A percentile compares a stretch with the other conserved stretches of the same genome.
Evolutionary conservation across 441 rosid genomes (phyloP).

Genomic region (Populus trichocarpa): DNA sequence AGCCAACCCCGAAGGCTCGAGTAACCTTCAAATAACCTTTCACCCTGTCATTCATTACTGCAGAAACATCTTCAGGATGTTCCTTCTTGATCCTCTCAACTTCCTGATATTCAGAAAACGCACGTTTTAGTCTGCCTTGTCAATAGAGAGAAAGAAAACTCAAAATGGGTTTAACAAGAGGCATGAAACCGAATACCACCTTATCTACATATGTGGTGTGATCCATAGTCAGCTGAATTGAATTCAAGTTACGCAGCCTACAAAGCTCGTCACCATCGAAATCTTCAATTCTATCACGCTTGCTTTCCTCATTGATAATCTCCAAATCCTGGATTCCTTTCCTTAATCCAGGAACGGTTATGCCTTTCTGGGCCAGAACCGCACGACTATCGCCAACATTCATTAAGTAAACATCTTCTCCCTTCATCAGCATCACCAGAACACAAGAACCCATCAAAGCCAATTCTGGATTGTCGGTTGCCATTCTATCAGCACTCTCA

Average conservation of each 20-base stretch:
- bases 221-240: slow-evolving; percentile 77
- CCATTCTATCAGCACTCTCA: slow-evolving; percentile 71
- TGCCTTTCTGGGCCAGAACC: slow-evolving; percentile 64
- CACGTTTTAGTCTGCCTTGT: neutral
- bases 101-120: slow-evolving; percentile 49
- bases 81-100: slow-evolving; percentile 72
- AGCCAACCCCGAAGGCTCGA: slow-evolving; percentile 95
- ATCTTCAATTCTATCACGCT: slow-evolving; percentile 42
- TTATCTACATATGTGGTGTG: slow-evolving; percentile 75
- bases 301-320: slow-evolving; percentile 63
- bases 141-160: neutral
- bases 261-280: slow-evolving; percentile 42
- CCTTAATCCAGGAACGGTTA: slow-evolving; percentile 50
- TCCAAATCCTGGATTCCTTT: slow-evolving; percentile 64
- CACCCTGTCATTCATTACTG: slow-evolving; percentile 76
- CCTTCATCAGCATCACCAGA: slow-evolving; percentile 85
- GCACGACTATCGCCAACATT: slow-evolving; percentile 96
- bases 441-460: slow-evolving; percentile 97
- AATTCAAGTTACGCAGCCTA: slow-evolving; percentile 31
- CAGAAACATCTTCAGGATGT: slow-evolving; percentile 70
- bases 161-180: neutral
- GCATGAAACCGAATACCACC: slow-evolving; percentile 27
- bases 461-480: slow-evolving; percentile 77
- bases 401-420: slow-evolving; percentile 85
- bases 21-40: slow-evolving; percentile 95